phyloP scores from a whole-genome alignment of 192 early-diverging fungal genomes.

The Fimicolochytrium jonesii region DNA sequence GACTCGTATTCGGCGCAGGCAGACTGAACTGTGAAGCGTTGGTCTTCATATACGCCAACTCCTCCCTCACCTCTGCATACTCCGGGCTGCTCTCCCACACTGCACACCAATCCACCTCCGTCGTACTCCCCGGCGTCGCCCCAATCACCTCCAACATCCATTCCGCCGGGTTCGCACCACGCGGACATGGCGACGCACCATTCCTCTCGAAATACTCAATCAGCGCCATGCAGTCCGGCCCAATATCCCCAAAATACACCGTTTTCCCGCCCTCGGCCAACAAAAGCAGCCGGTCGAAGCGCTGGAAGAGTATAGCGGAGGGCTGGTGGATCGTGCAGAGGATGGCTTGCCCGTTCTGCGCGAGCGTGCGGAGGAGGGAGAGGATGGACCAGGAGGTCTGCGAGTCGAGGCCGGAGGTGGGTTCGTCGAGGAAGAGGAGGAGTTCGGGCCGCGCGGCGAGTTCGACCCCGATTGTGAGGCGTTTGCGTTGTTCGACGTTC shows the following conservation, averaged over 20 bases:
- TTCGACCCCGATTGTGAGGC: slow-evolving; percentile 81
- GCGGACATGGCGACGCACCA: slow-evolving; percentile 61
- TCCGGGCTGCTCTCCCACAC: slow-evolving; percentile 65
- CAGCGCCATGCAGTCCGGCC: slow-evolving; percentile 55
- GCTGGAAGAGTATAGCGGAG: slow-evolving; percentile 69
- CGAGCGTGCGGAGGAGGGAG: slow-evolving; percentile 69
- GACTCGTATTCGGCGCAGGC: neutral
- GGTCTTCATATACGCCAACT: slow-evolving; percentile 49
- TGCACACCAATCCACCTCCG: slow-evolving; percentile 62
- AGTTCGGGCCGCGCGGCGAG: slow-evolving; percentile 82
- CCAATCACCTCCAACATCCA: slow-evolving; percentile 80
- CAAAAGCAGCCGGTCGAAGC: slow-evolving; percentile 74
- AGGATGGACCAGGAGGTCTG: slow-evolving; percentile 66
- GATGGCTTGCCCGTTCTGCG: slow-evolving; percentile 58
- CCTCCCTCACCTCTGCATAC: slow-evolving; percentile 29
- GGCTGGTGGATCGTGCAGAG: slow-evolving; percentile 87
- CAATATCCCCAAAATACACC: slow-evolving; percentile 61
- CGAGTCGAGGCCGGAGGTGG: slow-evolving; percentile 81
- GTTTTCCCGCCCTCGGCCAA: slow-evolving; percentile 63
- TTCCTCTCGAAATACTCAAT: slow-evolving; percentile 68
- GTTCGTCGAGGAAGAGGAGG: slow-evolving; percentile 84
- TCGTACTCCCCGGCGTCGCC: slow-evolving; percentile 41
- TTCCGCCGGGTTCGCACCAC: slow-evolving; percentile 75
- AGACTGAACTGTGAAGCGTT: no score
- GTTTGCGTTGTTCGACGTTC: slow-evolving; percentile 78